Base-by-base conservation (phyloP, 352 stramenopile species). In the Pythium utonaiense region DNA sequence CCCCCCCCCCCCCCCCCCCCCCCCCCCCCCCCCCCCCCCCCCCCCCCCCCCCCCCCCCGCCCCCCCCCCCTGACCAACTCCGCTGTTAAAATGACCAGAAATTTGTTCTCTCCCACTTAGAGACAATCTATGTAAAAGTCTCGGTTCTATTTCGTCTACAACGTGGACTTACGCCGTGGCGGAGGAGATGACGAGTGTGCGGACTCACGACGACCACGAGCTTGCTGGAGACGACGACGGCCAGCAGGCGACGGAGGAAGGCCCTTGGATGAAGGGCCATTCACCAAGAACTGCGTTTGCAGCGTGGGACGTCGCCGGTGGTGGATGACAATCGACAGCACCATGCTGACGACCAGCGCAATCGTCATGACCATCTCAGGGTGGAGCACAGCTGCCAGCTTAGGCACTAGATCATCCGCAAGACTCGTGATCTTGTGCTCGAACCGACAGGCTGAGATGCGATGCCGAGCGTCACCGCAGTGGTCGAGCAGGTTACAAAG, bases 401-500 rank as follows among this genome's bases (percentile, higher is more conserved):
- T 81, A 0, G 74, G 67, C 7, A 89, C 10, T n/a, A 93, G 54
- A 25, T 92, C 80, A 48, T 91, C 78, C 8, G 82, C 86, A 5
- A 88, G 54, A 36, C 80, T 85, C 10, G 82, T 70, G 56, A 95
- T 87, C 25, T 88, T 83, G 56, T 93, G 81, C 60, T 91, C 69
- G 30, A 95, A 94, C 1, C 70, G 62, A 52, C 85, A 94, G 19
- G 73, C 80, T 0, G 85, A 80, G 57, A 94, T 85, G 0, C 78
- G 78, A 8, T 69, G 53, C 27, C 75, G 67, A 5, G 69, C 49
- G 60, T 89, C 83, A 16, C 83, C 82, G 55, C 83, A 91, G 57
- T 95, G 80, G 48, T 93, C 78, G 0, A 95, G 60, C 28, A 93
- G 60, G 53, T 95, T 95, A 65, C 84, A 94, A 28, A 96, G 59